A percentile compares a stretch with the other conserved stretches of the same genome.
Conservation (phyloP, 306 rosid genomes). For the Sindora glabra region DNA sequence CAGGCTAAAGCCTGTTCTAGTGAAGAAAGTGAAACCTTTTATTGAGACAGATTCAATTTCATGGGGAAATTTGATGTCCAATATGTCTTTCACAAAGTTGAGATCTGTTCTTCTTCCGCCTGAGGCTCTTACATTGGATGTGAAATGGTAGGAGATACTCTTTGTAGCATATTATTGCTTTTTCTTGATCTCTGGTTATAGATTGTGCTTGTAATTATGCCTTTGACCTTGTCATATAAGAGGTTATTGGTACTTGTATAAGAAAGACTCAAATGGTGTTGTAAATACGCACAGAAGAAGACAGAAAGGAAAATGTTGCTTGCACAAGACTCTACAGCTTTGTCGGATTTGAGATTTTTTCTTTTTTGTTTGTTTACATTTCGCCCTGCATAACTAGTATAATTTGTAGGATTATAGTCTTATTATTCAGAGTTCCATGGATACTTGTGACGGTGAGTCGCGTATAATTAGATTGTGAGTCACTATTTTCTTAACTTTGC, state of each 20-base stretch:
- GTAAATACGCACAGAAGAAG: conserved; percentile 37
- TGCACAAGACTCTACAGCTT: too few relatives aligned
- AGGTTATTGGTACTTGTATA: conserved; percentile 23
- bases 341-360: too few relatives aligned
- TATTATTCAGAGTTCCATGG: too few relatives aligned
- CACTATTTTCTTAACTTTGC: too few relatives aligned
- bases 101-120: conserved; percentile 67
- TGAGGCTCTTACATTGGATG: conserved; percentile 78
- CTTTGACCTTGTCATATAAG: conserved; percentile 12
- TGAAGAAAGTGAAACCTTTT: conserved; percentile 50
- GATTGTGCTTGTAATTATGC: conserved; percentile 12
- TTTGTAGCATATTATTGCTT: conserved; percentile 16
- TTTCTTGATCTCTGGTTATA: too few relatives aligned
- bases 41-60: conserved; percentile 54
- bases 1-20: conserved; percentile 42
- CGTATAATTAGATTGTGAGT: too few relatives aligned
- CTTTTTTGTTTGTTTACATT: too few relatives aligned
- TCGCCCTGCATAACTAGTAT: too few relatives aligned
- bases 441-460: too few relatives aligned
- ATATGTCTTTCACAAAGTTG: conserved; percentile 66
- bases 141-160: conserved; percentile 64
- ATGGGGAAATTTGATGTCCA: conserved; percentile 70
- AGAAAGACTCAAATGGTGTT: conserved; percentile 13
- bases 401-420: too few relatives aligned
- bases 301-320: background rate